Base-by-base conservation (phyloP, 164 flowering plant genomes). In the Nymphaea colorata region DNA sequence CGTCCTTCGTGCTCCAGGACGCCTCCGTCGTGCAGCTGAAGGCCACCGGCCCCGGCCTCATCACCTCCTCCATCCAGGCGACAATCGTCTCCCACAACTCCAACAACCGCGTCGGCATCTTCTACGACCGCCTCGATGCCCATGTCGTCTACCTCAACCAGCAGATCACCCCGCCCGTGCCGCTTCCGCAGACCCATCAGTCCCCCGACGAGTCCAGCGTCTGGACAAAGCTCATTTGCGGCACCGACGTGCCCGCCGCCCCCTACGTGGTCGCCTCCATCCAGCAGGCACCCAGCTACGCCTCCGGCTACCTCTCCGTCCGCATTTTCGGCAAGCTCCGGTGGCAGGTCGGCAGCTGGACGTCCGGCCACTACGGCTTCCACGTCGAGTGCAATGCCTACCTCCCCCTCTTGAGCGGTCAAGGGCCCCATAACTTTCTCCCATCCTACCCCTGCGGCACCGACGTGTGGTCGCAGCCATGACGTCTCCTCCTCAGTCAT, bases 11-110 rank as follows among this genome's bases (percentile, higher is more conserved):
- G 64, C 83, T 91, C 72, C 85, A 85, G 75, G 93, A 91, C 79
- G 88, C 81, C 76, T 86, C 96, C 41, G 82, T 89, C 67, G 85
- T 78, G 82, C 76, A 73, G 74, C 82, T 91, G 84, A 89, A 84
- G 85, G 70, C 81, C 72, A 67, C 96, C 6, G 16, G 72, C 18
- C 82, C 90, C 0, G 82, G 76, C 74, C 17, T 76, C 73, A 79
- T 91, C 62, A 76, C 90, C 66, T 76, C 90, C 74, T 74, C 61
- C 71, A 57, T 91, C 70, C 64, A 87, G 68, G 80, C 86, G 74
- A 86, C 93, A 61, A 18, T 91, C 66, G 69, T 71, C n/a, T 78
- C 93, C 43, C 81, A 81, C 8, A 90, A 90, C 77, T 91, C 87
- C 18, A 90, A 88, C 71, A 78, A 74, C 72, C 73, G 73, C 43